These are phyloP conservation scores for Monocercomonoides exilis DNA, from an alignment of 78 protist species.

Conservation along the genomic window DNA sequence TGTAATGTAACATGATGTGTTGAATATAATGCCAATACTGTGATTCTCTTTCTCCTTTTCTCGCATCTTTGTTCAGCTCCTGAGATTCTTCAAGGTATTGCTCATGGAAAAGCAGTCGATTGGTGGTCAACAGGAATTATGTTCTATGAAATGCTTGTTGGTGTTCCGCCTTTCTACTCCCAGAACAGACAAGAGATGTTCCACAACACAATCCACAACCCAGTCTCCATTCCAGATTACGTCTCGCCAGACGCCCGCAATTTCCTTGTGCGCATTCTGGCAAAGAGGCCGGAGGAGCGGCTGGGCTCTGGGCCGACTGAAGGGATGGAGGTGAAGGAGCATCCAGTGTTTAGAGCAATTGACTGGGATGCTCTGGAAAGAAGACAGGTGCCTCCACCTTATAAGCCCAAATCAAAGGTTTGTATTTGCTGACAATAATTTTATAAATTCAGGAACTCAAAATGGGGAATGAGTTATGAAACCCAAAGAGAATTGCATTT, in stretches of 20 bases:
- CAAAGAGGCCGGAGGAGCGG: not conserved
- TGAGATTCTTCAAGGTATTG: not conserved
- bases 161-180: slow-evolving; percentile 19
- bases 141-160: slow-evolving; percentile 19
- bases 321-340: slow-evolving; percentile 8
- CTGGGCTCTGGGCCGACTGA: slow-evolving; percentile 13
- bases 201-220: slow-evolving; percentile 1
- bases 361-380: slow-evolving; percentile 2
- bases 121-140: slow-evolving; percentile 26
- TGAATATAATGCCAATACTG: not conserved
- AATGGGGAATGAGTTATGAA: too few relatives aligned
- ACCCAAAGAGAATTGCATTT: too few relatives aligned
- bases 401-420: slow-evolving; percentile 7
- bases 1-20: too few relatives aligned
- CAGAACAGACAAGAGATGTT: slow-evolving; percentile 15
- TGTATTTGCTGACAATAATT: not conserved
- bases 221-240: not conserved
- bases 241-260: not conserved
- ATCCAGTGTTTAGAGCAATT: not conserved
- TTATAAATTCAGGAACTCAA: too few relatives aligned
- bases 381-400: slow-evolving; percentile 6
- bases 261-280: not conserved
- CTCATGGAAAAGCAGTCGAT: slow-evolving; percentile 24
- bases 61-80: too few relatives aligned
- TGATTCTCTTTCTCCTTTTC: not conserved